Conservation (phyloP, 177 flowering plant species). For the Vitis hybrid region DNA sequence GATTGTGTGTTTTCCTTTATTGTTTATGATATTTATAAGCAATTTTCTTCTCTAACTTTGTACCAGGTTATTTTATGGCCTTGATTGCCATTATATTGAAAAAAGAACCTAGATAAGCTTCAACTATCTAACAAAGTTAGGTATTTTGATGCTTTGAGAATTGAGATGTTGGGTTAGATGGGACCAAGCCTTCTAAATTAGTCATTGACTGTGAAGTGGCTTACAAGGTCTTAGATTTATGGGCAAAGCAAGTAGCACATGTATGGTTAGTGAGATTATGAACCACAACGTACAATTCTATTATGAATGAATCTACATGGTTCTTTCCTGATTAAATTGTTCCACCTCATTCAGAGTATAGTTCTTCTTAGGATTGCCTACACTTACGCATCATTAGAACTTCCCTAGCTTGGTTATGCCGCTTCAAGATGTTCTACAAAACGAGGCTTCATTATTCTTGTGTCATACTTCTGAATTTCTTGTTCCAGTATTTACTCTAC, state of each 20-base stretch:
- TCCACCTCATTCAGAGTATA: no score
- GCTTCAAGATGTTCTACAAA: no score
- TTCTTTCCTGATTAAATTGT: no score
- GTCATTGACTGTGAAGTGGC: neutral
- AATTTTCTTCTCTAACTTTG: neutral
- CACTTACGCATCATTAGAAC: no score
- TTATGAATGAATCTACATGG: no score
- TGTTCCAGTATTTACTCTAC: no score
- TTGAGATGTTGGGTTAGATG: neutral
- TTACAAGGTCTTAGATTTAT: neutral
- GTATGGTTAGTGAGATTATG: neutral
- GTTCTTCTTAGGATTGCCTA: no score
- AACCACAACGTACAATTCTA: neutral
- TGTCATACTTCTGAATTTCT: no score
- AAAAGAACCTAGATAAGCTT: neutral
- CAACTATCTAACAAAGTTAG: neutral
- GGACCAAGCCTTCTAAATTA: neutral
- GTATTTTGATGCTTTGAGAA: neutral
- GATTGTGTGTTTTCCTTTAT: conserved; percentile 15
- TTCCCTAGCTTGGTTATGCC: no score
- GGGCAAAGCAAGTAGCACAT: neutral
- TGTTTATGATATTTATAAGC: conserved; percentile 13
- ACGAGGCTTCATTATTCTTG: no score
- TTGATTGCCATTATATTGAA: neutral
- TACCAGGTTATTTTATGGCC: neutral